Percentiles rank a stretch among this genome's conserved stretches.
These are phyloP conservation scores for Stachybotrys chlorohalonatus DNA, from an alignment of 2,329 filamentous ascomycete genomes.

Conservation along the genomic window DNA sequence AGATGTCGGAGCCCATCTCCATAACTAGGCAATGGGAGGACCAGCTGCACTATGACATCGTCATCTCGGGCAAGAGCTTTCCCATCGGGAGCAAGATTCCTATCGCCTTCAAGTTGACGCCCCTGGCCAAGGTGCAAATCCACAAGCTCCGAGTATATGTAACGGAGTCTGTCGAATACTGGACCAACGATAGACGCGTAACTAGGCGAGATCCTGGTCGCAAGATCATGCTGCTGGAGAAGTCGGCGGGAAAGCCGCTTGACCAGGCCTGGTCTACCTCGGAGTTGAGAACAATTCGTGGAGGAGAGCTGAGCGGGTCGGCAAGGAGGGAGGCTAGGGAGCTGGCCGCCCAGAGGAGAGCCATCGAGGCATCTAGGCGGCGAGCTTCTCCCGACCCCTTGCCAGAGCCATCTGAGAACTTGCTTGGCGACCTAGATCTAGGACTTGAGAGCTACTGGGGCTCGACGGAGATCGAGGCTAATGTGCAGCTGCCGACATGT, in stretches of 20 bases:
- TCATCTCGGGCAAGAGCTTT: slow-evolving; percentile 93
- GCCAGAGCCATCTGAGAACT: slow-evolving; percentile 53
- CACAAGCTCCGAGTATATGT: slow-evolving; percentile 88
- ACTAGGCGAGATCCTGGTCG: slow-evolving; percentile 76
- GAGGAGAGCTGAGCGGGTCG: slow-evolving; percentile 60
- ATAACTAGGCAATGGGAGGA: slow-evolving; percentile 94
- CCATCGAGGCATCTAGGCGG: slow-evolving; percentile 39
- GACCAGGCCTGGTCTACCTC: slow-evolving; percentile 66
- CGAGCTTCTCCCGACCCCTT: slow-evolving; percentile 29
- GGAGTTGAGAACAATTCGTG: slow-evolving; percentile 66
- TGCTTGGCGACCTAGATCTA: slow-evolving; percentile 71
- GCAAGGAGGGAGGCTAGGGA: slow-evolving; percentile 39
- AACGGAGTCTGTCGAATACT: slow-evolving; percentile 86
- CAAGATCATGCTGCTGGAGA: slow-evolving; percentile 83
- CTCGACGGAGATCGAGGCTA: slow-evolving; percentile 90
- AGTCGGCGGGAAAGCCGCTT: slow-evolving; percentile 69
- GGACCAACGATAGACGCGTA: slow-evolving; percentile 75
- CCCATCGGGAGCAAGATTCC: slow-evolving; percentile 81
- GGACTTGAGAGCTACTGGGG: slow-evolving; percentile 66
- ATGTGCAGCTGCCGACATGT: slow-evolving; percentile 83
- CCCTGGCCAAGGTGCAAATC: slow-evolving; percentile 84
- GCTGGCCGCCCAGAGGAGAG: slow-evolving; percentile 39
- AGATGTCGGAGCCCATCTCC: slow-evolving; percentile 87
- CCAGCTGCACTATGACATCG: slow-evolving; percentile 89
- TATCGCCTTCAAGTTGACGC: slow-evolving; percentile 89